phyloP scores from a whole-genome alignment of 805 yeast species.

The Myxozyma geophila region DNA sequence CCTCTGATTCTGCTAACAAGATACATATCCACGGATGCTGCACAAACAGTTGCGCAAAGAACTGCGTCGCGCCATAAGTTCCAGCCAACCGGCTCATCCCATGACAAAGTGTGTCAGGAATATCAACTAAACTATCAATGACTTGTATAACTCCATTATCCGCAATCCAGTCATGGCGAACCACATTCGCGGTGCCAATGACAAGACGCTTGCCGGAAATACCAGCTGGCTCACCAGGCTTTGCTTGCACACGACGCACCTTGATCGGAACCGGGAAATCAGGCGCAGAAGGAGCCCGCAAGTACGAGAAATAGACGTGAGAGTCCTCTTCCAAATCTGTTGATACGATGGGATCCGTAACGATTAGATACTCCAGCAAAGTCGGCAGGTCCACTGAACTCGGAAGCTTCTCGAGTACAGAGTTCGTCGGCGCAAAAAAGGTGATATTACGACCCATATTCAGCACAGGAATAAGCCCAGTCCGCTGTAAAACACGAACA shows the following conservation, averaged over 20 bases:
- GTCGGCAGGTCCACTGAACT: constrained; percentile 19
- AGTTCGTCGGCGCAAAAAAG: constrained; percentile 33
- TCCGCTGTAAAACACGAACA: constrained; percentile 32
- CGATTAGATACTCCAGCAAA: constrained; percentile 25
- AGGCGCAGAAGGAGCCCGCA: constrained; percentile 31
- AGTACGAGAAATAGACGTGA: constrained; percentile 28
- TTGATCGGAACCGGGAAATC: constrained; percentile 32
- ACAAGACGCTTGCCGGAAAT: constrained; percentile 20
- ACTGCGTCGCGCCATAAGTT: background rate
- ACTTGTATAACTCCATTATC: constrained; percentile 39
- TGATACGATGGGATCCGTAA: constrained; percentile 25
- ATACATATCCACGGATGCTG: constrained; percentile 29
- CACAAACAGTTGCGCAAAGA: constrained; percentile 17
- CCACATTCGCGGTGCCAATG: constrained; percentile 28
- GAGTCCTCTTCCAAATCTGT: constrained; percentile 17
- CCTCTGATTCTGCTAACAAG: constrained; percentile 17
- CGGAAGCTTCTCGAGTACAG: constrained; percentile 25
- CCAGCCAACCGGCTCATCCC: constrained; percentile 8
- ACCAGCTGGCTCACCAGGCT: constrained; percentile 6
- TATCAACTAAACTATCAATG: constrained; percentile 30
- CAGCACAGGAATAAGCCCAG: constrained; percentile 33
- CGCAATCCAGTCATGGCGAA: constrained; percentile 39
- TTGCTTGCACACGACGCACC: constrained; percentile 15
- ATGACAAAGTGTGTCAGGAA: constrained; percentile 34
- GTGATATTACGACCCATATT: constrained; percentile 33